phyloP scores from a whole-genome alignment of 108 stramenopile genomes.

The Chaetoceros tenuissimus region DNA sequence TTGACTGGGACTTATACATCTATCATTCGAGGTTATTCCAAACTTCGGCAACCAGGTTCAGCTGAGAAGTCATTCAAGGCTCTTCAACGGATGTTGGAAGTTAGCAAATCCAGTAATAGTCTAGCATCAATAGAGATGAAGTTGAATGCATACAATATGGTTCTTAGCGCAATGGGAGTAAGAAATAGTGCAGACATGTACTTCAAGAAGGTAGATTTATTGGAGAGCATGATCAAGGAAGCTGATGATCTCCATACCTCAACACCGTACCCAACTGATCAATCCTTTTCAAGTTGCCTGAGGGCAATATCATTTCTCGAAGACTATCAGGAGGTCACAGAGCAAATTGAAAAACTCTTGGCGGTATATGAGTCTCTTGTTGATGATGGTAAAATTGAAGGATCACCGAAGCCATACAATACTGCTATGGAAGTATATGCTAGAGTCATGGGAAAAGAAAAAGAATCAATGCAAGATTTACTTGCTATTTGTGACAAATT shows the following conservation, averaged over 20 bases:
- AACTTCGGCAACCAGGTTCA: not conserved
- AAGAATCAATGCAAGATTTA: not conserved
- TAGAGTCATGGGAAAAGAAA: not conserved
- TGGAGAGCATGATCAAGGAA: conserved; percentile 29
- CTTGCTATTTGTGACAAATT: conserved; percentile 13
- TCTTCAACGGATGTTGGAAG: not conserved
- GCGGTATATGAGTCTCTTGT: conserved; percentile 12
- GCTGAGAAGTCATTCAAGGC: not conserved
- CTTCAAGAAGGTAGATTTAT: conserved; percentile 19
- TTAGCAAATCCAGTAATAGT: too few species aligned
- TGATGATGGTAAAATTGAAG: conserved; percentile 15
- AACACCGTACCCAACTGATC: conserved; percentile 25
- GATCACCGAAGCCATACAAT: conserved; percentile 25
- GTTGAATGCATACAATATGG: conserved; percentile 27
- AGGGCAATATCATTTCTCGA: conserved; percentile 16
- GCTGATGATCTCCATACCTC: conserved; percentile 6
- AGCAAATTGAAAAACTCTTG: conserved; percentile 22
- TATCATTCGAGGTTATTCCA: conserved; percentile 15
- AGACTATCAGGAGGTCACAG: conserved; percentile 9
- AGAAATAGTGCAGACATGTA: conserved; percentile 19
- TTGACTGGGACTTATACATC: conserved; percentile 33
- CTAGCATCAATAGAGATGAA: conserved; percentile 27
- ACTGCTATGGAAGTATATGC: conserved; percentile 17
- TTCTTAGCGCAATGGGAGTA: conserved; percentile 23
- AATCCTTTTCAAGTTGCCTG: conserved; percentile 29